Evolutionary conservation across 2,329 filamentous ascomycete species (phyloP).

Genomic region (Hypoxylon sp.): DNA sequence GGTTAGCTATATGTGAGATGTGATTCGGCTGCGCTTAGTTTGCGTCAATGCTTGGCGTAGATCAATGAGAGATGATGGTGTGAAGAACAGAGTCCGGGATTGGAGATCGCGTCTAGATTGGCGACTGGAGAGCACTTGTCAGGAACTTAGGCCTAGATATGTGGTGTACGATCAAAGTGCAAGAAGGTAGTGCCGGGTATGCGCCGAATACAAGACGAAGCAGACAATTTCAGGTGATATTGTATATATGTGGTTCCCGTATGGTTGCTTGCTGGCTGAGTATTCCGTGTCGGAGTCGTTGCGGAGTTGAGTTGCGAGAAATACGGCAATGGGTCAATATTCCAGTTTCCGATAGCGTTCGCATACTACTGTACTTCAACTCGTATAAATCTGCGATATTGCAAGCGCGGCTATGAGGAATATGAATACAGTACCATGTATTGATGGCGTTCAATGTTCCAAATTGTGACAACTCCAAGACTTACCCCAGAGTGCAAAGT

Average conservation of each 20-base stretch:
- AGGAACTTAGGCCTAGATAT: slow-evolving; percentile 3
- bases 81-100: slow-evolving; percentile 36
- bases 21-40: slow-evolving; percentile 39
- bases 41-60: slow-evolving; percentile 40
- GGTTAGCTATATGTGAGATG: slow-evolving; percentile 29
- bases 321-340: slow-evolving; percentile 8
- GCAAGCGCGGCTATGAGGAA: slow-evolving; percentile 13
- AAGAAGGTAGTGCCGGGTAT: slow-evolving; percentile 10
- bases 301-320: slow-evolving; percentile 9
- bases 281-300: not conserved
- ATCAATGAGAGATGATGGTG: slow-evolving; percentile 35
- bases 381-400: slow-evolving; percentile 8
- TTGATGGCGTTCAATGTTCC: slow-evolving; percentile 1
- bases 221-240: slow-evolving; percentile 13
- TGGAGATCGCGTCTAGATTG: slow-evolving; percentile 32
- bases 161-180: slow-evolving; percentile 34
- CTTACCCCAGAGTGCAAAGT: slow-evolving; percentile 24
- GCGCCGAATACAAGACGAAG: slow-evolving; percentile 8
- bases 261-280: slow-evolving; percentile 7
- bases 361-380: not conserved
- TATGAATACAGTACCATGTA: not conserved
- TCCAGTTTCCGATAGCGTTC: slow-evolving; percentile 6
- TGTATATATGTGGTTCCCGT: slow-evolving; percentile 5
- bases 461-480: slow-evolving; percentile 24
- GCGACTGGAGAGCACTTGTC: slow-evolving; percentile 13